Evolutionary conservation across 495 filamentous ascomycete genomes (phyloP).

Genomic region (Neurospora sublineolata): DNA sequence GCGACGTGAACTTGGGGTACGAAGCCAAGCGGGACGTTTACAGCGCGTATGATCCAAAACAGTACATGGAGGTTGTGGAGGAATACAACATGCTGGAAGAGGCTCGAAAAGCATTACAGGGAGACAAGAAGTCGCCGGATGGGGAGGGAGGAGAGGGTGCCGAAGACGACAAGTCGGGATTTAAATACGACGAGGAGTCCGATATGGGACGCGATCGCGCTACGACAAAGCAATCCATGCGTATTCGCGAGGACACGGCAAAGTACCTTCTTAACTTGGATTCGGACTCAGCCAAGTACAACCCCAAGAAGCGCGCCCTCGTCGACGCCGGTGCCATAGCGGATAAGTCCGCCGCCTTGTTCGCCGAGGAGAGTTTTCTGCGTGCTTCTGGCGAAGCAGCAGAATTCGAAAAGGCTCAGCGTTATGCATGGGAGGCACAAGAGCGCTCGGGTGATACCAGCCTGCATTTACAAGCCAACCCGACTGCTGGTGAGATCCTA

Average conservation of each 20-base stretch:
- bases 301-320: slow-evolving; percentile 93
- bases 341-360: slow-evolving; percentile 74
- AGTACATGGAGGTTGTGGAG: slow-evolving; percentile 75
- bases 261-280: slow-evolving; percentile 94
- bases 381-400: slow-evolving; percentile 84
- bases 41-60: slow-evolving; percentile 88
- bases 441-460: slow-evolving; percentile 64
- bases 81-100: slow-evolving; percentile 82
- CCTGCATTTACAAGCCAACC: slow-evolving; percentile 87
- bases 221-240: slow-evolving; percentile 74
- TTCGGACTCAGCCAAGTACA: slow-evolving; percentile 93
- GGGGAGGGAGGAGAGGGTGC: slow-evolving; percentile 43
- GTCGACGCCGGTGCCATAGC: slow-evolving; percentile 74
- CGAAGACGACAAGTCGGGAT: slow-evolving; percentile 18
- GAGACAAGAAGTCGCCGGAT: slow-evolving; percentile 19
- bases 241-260: slow-evolving; percentile 93
- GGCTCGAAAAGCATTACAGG: slow-evolving; percentile 39
- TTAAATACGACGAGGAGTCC: slow-evolving; percentile 88
- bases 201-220: slow-evolving; percentile 88
- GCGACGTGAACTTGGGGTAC: slow-evolving; percentile 80
- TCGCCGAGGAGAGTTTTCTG: slow-evolving; percentile 91
- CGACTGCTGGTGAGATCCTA: slow-evolving; percentile 76
- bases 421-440: slow-evolving; percentile 91
- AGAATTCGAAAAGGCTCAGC: slow-evolving; percentile 82
- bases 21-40: slow-evolving; percentile 97